Conservation (phyloP, 441 rosid genomes). For the Capsella rubella region DNA sequence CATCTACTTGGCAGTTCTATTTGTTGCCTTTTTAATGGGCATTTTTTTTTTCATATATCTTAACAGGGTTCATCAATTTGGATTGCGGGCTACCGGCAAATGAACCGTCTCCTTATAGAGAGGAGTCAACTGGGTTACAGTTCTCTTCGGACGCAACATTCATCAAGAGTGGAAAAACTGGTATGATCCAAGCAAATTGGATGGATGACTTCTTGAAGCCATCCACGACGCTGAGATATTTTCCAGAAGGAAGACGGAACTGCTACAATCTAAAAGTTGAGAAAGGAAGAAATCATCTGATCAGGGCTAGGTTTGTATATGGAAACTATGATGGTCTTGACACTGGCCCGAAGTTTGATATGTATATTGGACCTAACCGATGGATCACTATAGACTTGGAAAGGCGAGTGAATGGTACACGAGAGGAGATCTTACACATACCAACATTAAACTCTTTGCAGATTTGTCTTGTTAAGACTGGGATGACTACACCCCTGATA, state of each 20-base stretch:
- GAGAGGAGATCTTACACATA: conserved; percentile 4
- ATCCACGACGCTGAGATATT: conserved; percentile 37
- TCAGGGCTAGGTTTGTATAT: conserved; percentile 47
- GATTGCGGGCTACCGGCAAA: conserved; percentile 36
- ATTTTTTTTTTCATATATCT: too few relatives aligned
- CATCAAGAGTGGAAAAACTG: conserved; percentile 29
- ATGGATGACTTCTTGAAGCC: neutral
- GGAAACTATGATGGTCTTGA: conserved; percentile 51
- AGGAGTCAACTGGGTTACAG: neutral
- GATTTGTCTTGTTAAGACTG: conserved; percentile 50
- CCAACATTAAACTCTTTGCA: conserved; percentile 22
- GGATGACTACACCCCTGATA: conserved; percentile 50
- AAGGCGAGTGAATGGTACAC: rapidly evolving
- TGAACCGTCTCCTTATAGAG: conserved; percentile 37
- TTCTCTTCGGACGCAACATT: conserved; percentile 24
- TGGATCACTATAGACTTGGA: neutral
- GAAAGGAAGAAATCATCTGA: conserved; percentile 36
- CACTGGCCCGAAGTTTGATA: conserved; percentile 13
- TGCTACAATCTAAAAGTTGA: conserved; percentile 49
- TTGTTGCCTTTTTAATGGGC: neutral
- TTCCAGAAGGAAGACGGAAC: conserved; percentile 50
- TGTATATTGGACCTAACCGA: conserved; percentile 24
- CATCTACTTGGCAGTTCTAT: neutral
- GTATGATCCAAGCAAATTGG: neutral
- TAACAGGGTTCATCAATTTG: conserved; percentile 37